Evolutionary conservation across 805 yeast species (phyloP).

Genomic region (Wickerhamia fluorescens): DNA sequence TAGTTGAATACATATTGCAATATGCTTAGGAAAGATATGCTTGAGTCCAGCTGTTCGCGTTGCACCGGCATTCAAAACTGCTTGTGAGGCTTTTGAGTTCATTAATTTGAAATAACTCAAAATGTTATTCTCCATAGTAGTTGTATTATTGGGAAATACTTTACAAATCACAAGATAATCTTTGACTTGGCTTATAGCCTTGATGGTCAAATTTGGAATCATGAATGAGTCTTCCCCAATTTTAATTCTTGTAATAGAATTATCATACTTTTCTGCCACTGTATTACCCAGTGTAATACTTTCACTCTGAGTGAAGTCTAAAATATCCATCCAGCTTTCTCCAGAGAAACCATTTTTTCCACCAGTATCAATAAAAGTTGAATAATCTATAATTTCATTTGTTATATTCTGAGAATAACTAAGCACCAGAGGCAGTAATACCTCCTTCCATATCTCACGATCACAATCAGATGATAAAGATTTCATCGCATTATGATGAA

Average conservation of each 20-base stretch:
- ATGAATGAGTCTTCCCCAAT: constrained; percentile 18
- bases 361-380: constrained; percentile 15
- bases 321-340: constrained; percentile 18
- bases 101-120: constrained; percentile 38
- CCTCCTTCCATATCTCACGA: constrained; percentile 75
- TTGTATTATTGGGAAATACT: constrained; percentile 43
- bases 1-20: constrained; percentile 63
- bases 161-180: constrained; percentile 51
- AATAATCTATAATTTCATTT: constrained; percentile 19
- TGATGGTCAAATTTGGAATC: constrained; percentile 23
- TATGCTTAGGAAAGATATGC: constrained; percentile 67
- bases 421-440: constrained; percentile 40
- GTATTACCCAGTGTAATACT: not conserved
- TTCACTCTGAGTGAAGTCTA: constrained; percentile 15
- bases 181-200: constrained; percentile 25
- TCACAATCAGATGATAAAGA: constrained; percentile 46
- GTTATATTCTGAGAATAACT: constrained; percentile 15
- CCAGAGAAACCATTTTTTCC: constrained; percentile 19
- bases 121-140: constrained; percentile 37
- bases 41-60: constrained; percentile 65
- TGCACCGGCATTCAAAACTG: constrained; percentile 71
- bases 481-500: constrained; percentile 46
- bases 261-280: not conserved
- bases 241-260: constrained; percentile 4
- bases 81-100: constrained; percentile 49